A percentile compares a stretch with the other conserved stretches of the same genome.
Evolutionary conservation across 2,329 filamentous ascomycete species (phyloP).

Genomic region (Ceratocystis destructans): DNA sequence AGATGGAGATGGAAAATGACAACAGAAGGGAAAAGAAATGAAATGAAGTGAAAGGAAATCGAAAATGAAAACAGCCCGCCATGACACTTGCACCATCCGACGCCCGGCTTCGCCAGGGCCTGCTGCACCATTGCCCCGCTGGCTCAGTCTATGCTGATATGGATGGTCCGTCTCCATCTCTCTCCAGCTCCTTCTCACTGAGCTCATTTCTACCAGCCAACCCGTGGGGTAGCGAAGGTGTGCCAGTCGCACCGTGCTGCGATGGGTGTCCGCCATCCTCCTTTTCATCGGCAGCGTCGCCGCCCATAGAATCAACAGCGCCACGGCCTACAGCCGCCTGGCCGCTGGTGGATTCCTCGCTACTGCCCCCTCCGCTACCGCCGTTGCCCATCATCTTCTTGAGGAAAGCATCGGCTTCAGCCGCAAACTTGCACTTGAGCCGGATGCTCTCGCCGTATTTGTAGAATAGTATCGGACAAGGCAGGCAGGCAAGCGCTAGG

Average conservation of each 20-base stretch:
- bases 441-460: slow-evolving; percentile 52
- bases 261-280: too few species aligned
- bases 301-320: background rate
- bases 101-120: too few species aligned
- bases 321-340: background rate
- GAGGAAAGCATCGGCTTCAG: slow-evolving; percentile 50
- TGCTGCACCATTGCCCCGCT: too few species aligned
- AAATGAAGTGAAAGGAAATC: background rate
- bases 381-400: slow-evolving; percentile 28
- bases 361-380: slow-evolving; percentile 9
- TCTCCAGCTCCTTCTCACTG: too few species aligned
- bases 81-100: too few species aligned
- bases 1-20: background rate
- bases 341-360: too few species aligned
- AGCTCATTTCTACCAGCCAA: too few species aligned
- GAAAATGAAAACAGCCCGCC: background rate
- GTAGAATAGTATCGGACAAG: slow-evolving; percentile 65
- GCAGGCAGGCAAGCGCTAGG: slow-evolving; percentile 55
- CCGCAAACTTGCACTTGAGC: slow-evolving; percentile 54
- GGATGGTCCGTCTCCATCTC: too few species aligned
- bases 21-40: background rate
- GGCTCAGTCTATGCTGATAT: too few species aligned
- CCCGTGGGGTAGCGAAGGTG: too few species aligned
- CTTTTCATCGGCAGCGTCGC: too few species aligned
- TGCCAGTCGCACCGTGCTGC: too few species aligned